Conservation (phyloP, 129 eudicot genomes). For the Escallonia rubra region DNA sequence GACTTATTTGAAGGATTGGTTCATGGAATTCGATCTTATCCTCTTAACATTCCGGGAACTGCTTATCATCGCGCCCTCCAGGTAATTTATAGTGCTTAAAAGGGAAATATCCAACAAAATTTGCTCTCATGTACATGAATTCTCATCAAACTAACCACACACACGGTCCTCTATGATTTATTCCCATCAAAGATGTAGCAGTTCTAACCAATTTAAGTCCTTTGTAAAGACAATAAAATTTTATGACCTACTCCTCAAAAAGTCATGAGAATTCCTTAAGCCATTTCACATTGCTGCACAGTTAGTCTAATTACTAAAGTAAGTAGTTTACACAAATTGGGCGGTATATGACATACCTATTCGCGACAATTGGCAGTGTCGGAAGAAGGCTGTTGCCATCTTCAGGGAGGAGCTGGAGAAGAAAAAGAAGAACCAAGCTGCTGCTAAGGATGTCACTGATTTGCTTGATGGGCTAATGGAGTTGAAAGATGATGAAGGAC, state of each 20-base stretch:
- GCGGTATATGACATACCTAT: no score
- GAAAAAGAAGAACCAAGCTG: constrained; percentile 14
- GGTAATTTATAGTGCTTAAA: constrained; percentile 7
- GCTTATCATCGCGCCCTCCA: constrained; percentile 32
- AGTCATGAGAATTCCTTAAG: no score
- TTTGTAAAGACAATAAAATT: no score
- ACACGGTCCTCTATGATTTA: no score
- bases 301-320: no score
- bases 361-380: constrained; percentile 21
- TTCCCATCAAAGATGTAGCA: no score
- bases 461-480: constrained; percentile 39
- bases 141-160: no score
- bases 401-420: constrained; percentile 37
- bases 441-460: constrained; percentile 8
- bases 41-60: constrained; percentile 45
- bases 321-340: no score
- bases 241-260: no score
- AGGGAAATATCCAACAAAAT: background rate
- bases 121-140: no score
- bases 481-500: constrained; percentile 39
- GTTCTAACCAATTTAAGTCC: no score
- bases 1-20: constrained; percentile 17
- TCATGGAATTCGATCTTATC: constrained; percentile 38
- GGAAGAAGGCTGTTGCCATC: constrained; percentile 24
- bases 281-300: no score